Evolutionary conservation across 495 filamentous ascomycete genomes (phyloP), one percentile per base, ranked within the genome.

Genomic region (Tuber magnatum): DNA sequence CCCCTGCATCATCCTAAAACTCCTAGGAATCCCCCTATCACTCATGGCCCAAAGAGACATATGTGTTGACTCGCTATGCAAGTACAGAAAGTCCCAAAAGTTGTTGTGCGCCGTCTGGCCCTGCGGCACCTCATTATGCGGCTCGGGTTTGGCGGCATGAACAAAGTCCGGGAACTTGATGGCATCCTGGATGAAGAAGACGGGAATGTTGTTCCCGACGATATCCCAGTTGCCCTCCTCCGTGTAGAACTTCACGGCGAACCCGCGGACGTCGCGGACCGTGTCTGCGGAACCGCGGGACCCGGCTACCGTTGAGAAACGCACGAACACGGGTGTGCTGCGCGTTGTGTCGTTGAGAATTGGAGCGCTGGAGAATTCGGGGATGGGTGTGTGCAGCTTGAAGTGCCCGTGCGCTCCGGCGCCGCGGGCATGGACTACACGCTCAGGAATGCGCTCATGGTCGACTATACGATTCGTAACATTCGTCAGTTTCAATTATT

Each of bases 391-490:
- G 74, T 87, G 86, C 3, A 97, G 84, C 73, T 86, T 91, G 85
- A 96, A 97, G 42, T 88, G 93, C 20, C 94, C 94, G 79, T 95
- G 96, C 28, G 94, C 93, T 51, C 90, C 94, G 22, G 88, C 85
- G 35, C 93, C 94, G 44, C 93, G 91, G 41, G 94, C 94, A 81
- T 97, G 94, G 8, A 97, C 93, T 22, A 96, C 93, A 71, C 94
- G 87, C 84, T 96, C 93, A 4, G 93, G 93, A 72, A 95, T 94
- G 72, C 93, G 88, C 83, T 97, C 93, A 78, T 95, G 92, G 80
- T 95, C 92, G 81, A 97, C 94, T 74, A 51, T 28, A 68, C 44
- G 28, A 28, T 61, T 32, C n/a, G 9, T n/a, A 61, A 14, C n/a
- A 69, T 22, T 61, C 48, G 41, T 79, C 43, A 79, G 69, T 44